A percentile compares a stretch with the other conserved stretches of the same genome.
Conservation (phyloP, 176 grass and related monocot species). For the Poa pratensis region DNA sequence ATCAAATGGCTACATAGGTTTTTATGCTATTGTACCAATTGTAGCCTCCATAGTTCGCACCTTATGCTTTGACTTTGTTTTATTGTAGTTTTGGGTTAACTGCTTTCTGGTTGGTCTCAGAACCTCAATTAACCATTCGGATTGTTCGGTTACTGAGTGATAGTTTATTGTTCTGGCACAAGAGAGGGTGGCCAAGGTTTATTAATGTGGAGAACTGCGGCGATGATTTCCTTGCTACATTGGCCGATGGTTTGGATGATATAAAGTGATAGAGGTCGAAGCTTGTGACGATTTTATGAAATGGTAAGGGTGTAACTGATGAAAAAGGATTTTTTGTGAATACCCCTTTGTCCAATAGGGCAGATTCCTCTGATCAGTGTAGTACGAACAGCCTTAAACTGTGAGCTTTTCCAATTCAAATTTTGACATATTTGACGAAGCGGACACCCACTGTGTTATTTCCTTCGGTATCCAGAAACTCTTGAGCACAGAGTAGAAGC, state of each 20-base stretch:
- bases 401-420: not conserved
- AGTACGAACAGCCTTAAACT: not conserved
- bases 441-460: not conserved
- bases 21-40: too few species aligned
- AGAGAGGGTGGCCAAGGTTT: conserved; percentile 60
- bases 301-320: conserved; percentile 54
- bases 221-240: conserved; percentile 63
- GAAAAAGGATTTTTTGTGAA: conserved; percentile 24
- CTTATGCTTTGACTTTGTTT: too few species aligned
- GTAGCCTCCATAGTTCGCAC: too few species aligned
- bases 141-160: too few species aligned
- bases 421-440: conserved; percentile 50
- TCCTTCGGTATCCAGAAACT: conserved; percentile 22
- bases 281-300: conserved; percentile 65
- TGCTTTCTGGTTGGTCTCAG: too few species aligned
- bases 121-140: too few species aligned
- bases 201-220: conserved; percentile 76
- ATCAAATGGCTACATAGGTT: too few species aligned
- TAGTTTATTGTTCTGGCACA: conserved; percentile 37
- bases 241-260: conserved; percentile 24
- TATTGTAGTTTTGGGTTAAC: too few species aligned
- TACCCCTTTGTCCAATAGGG: conserved; percentile 15
- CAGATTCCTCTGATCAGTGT: not conserved
- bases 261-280: conserved; percentile 47
- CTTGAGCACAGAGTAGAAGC: conserved; percentile 29